phyloP scores from a whole-genome alignment of 805 yeast genomes.

The Ogataea nitratoaversa region DNA sequence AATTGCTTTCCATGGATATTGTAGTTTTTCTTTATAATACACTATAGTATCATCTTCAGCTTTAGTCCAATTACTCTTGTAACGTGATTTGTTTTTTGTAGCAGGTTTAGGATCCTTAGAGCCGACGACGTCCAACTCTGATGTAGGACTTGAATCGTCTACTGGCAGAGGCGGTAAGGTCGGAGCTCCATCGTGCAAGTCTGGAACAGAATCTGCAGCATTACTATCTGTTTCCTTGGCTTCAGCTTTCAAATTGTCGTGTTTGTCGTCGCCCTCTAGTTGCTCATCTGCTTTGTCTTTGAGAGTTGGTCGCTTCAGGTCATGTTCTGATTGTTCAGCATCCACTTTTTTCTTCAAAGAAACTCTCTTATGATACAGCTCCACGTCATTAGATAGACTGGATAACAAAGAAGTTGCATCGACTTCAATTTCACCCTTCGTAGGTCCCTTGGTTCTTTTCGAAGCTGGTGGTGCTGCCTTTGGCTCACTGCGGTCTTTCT shows the following conservation, averaged over 20 bases:
- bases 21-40: conserved; percentile 33
- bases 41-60: conserved; percentile 35
- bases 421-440: neutral
- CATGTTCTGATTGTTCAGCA: neutral
- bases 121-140: too few relatives aligned
- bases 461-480: neutral
- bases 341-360: conserved; percentile 20
- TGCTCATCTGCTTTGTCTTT: too few relatives aligned
- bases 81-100: conserved; percentile 6
- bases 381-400: conserved; percentile 26
- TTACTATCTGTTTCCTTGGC: too few relatives aligned
- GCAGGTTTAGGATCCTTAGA: too few relatives aligned
- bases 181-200: too few relatives aligned
- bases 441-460: neutral
- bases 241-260: too few relatives aligned
- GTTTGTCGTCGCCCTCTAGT: too few relatives aligned
- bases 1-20: conserved; percentile 37
- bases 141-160: too few relatives aligned
- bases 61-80: conserved; percentile 28
- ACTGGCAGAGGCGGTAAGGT: too few relatives aligned
- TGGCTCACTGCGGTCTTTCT: neutral
- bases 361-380: conserved; percentile 27
- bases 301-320: neutral
- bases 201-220: too few relatives aligned
- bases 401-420: conserved; percentile 14